phyloP scores from a whole-genome alignment of 2,329 filamentous ascomycete genomes.

The Fusarium sp. region DNA sequence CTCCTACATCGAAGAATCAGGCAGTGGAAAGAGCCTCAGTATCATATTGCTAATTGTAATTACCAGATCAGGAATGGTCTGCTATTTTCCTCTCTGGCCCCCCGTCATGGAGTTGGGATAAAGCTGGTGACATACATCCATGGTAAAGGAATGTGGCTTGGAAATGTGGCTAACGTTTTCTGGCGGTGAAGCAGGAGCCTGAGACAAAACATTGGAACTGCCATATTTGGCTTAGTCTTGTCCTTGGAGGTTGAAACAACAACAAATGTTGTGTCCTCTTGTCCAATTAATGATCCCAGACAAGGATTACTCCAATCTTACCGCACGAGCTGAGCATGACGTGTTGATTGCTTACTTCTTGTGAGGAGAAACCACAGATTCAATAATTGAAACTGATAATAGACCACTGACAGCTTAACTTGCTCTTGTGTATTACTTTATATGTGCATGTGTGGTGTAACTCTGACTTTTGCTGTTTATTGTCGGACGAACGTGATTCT shows the following conservation, averaged over 20 bases:
- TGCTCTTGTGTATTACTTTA: not conserved
- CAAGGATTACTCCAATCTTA: not conserved
- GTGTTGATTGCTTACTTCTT: not conserved
- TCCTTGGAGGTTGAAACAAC: too few relatives aligned
- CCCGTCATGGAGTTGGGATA: not conserved
- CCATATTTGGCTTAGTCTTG: too few relatives aligned
- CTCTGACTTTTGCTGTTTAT: fast-evolving
- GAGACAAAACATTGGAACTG: too few relatives aligned
- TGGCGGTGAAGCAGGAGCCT: too few relatives aligned
- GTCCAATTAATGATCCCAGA: too few relatives aligned
- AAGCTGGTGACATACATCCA: not conserved
- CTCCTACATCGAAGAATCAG: too few relatives aligned
- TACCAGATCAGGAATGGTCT: not conserved
- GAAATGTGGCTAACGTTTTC: not conserved
- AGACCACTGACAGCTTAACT: not conserved
- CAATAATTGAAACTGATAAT: fast-evolving
- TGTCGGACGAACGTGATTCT: not conserved
- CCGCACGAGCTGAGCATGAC: not conserved
- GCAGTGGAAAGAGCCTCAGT: not conserved
- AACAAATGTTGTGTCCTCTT: too few relatives aligned
- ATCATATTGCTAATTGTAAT: not conserved
- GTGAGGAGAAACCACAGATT: fast-evolving
- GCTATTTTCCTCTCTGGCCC: too few relatives aligned
- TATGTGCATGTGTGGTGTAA: not conserved
- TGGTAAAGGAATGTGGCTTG: not conserved